Percentiles rank a stretch among this genome's conserved stretches.
Evolutionary conservation across 1,284 basidiomycete species (phyloP).

Genomic region (Dichomitus squalens): DNA sequence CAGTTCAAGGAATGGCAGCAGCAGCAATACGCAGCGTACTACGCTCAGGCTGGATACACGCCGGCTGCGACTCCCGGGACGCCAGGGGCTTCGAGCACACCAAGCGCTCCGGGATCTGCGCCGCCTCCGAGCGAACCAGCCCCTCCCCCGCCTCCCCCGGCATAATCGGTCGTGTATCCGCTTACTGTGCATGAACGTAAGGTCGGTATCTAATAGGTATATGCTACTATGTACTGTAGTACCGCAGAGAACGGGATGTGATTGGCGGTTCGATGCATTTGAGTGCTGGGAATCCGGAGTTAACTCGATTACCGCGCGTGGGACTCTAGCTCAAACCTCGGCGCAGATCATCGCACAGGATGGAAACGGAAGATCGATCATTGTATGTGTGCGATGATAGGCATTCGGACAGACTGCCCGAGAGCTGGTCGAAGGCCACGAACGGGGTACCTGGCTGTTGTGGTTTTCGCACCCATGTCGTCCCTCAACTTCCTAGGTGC

Average conservation of each 20-base stretch:
- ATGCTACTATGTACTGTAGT: constrained; percentile 26
- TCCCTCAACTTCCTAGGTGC: background rate
- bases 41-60: constrained; percentile 46
- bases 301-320: background rate
- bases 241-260: constrained; percentile 11
- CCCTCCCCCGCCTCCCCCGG: constrained; percentile 38
- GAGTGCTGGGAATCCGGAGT: background rate
- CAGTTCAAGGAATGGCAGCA: constrained; percentile 84
- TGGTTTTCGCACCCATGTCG: background rate
- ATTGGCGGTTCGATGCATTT: constrained; percentile 1
- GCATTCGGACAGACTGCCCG: background rate
- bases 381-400: background rate
- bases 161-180: constrained; percentile 19
- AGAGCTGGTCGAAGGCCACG: background rate
- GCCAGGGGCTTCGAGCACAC: constrained; percentile 21
- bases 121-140: constrained; percentile 43
- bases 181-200: constrained; percentile 7
- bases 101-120: constrained; percentile 29
- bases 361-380: background rate
- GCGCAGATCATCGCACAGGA: background rate
- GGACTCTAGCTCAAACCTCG: background rate
- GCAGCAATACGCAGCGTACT: constrained; percentile 74
- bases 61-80: constrained; percentile 20
- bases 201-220: constrained; percentile 28
- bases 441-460: no score